Evolutionary conservation across 2,329 filamentous ascomycete genomes (phyloP), one percentile per base, ranked within the genome.

Genomic region (Cadophora gregata): DNA sequence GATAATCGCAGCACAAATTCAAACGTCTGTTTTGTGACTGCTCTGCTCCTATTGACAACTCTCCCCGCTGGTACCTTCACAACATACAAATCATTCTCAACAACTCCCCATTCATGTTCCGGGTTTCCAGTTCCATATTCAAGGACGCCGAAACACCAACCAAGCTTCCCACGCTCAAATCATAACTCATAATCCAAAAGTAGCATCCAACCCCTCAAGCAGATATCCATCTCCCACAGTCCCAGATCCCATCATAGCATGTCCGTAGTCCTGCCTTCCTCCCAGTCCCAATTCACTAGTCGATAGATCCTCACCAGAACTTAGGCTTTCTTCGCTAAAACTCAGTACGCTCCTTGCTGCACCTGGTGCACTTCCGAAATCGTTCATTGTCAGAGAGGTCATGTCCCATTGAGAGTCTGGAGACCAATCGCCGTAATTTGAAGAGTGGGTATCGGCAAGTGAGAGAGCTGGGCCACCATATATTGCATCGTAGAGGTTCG

Each of bases 401-500:
- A 77, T 75, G 68, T 78, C 76, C 77, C 86, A 88, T n/a, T 69
- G 68, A 1, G 83, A 80, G 67, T 88, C 85, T 0, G 85, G 84
- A 1, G 85, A 85, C 87, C 86, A 88, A 61, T 81, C 80, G 24
- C 70, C 71, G n/a, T 72, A 74, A 42, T 66, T 72, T 3, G 73
- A 74, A 6, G 69, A 53, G 1, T 65, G 14, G 21, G 62, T 69
- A 9, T 75, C 70, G 21, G 69, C 29, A 14, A 75, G 56, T 25
- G 66, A 71, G 3, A 73, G 68, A 81, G 78, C 55, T 82, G 83
- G 84, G 0, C 90, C 90, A 45, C 91, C 91, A 72, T 93, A 93
- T 64, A 93, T 93, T 48, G 89, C 90, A 75, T 93, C 90, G 78
- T 93, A 96, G n/a, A 96, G 90, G 75, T 95, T 96, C 63, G 89